phyloP scores from a whole-genome alignment of 2,329 filamentous ascomycete genomes.

The Corinectria fuckeliana region DNA sequence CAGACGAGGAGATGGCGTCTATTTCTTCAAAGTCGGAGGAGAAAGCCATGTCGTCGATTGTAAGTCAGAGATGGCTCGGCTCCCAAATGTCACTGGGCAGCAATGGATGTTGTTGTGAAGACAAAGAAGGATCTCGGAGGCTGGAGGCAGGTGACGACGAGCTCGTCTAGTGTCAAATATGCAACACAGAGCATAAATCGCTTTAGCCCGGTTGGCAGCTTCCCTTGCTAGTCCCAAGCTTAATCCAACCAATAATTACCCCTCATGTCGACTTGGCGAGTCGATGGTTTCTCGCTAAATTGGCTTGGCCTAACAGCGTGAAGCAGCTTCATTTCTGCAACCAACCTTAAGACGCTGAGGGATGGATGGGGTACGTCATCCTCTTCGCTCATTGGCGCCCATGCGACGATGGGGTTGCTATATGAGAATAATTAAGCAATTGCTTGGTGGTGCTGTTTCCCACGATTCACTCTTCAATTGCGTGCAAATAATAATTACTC shows the following conservation, averaged over 20 bases:
- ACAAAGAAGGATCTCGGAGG: not conserved
- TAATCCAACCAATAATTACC: not conserved
- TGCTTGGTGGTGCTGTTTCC: not conserved
- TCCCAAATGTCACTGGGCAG: not conserved
- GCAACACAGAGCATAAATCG: not conserved
- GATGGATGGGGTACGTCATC: not conserved
- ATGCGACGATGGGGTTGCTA: too few species aligned
- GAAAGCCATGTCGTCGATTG: conserved; percentile 23
- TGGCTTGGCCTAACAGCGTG: not conserved
- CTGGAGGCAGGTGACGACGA: too few species aligned
- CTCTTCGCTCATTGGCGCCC: not conserved
- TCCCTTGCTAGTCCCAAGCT: not conserved
- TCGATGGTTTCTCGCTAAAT: not conserved
- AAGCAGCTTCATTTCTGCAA: not conserved
- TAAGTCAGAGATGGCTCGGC: not conserved
- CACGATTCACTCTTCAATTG: not conserved
- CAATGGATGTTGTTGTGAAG: not conserved
- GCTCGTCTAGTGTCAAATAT: not conserved
- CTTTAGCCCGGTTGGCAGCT: not conserved
- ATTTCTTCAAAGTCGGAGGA: conserved; percentile 37
- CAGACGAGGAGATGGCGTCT: conserved; percentile 28
- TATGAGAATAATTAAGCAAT: not conserved
- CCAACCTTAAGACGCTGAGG: not conserved
- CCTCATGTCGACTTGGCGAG: not conserved
- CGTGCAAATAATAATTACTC: too few species aligned